Evolutionary conservation across 164 flowering plant genomes (phyloP).

Genomic region (Saururus chinensis): DNA sequence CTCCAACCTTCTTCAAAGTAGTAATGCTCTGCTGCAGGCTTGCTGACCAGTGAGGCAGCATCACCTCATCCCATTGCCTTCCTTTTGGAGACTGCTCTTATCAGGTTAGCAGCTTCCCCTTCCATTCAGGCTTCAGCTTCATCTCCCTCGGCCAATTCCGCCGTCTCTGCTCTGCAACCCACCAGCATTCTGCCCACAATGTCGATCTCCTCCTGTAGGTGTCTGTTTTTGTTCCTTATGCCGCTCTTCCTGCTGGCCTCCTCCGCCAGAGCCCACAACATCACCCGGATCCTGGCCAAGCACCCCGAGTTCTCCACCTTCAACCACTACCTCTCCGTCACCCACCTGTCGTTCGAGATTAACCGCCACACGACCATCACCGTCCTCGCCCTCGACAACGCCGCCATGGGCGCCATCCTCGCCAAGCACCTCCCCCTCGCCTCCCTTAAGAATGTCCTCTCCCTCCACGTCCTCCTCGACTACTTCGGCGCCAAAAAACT

Average conservation of each 20-base stretch:
- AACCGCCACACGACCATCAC: constrained; percentile 77
- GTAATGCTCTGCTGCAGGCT: no score
- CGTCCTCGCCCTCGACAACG: constrained; percentile 61
- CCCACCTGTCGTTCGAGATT: constrained; percentile 74
- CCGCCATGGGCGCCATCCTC: constrained; percentile 53
- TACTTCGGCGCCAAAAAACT: constrained; percentile 82
- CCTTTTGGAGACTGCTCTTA: no score
- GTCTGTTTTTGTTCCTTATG: background rate
- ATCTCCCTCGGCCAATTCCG: background rate
- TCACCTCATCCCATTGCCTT: no score
- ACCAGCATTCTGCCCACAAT: background rate
- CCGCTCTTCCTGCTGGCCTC: constrained; percentile 12
- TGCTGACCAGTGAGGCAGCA: no score
- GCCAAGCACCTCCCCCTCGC: constrained; percentile 41
- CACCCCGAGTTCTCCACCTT: constrained; percentile 70
- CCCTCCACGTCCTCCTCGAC: constrained; percentile 66
- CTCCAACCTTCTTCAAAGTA: no score
- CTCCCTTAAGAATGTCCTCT: constrained; percentile 56
- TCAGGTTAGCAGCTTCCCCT: no score
- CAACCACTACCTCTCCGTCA: constrained; percentile 67
- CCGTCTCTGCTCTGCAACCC: background rate
- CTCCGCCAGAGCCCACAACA: constrained; percentile 55
- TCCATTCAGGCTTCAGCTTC: no score
- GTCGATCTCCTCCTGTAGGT: background rate
- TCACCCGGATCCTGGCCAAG: constrained; percentile 63